Evolutionary conservation across 192 early-diverging fungal species (phyloP).

Genomic region (Gryganskiella cystojenkinii): DNA sequence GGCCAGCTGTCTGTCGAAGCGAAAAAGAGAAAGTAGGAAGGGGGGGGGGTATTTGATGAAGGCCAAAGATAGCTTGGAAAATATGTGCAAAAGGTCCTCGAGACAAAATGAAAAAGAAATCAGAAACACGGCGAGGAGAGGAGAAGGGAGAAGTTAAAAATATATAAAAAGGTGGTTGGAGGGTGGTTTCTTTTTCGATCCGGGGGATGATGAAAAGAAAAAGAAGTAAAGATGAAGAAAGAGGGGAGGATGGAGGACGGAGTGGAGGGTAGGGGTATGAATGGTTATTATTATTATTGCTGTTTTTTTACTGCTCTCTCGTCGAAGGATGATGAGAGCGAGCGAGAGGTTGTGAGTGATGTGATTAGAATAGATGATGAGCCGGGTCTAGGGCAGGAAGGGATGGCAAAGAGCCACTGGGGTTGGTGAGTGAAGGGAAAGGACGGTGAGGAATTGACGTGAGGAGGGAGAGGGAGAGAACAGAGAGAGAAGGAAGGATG

Average conservation of each 20-base stretch:
- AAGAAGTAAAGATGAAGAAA: neutral
- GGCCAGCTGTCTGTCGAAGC: conserved; percentile 44
- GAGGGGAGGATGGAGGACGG: neutral
- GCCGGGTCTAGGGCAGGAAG: conserved; percentile 17
- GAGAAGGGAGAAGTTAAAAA: neutral
- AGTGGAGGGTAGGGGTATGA: neutral
- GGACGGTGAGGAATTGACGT: neutral
- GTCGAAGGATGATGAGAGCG: too few relatives aligned
- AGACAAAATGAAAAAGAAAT: neutral
- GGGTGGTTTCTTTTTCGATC: too few relatives aligned
- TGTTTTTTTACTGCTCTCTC: too few relatives aligned
- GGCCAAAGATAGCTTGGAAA: neutral
- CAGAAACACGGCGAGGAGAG: neutral
- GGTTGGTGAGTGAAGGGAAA: neutral
- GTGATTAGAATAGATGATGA: too few relatives aligned
- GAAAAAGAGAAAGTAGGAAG: neutral
- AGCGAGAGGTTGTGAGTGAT: too few relatives aligned
- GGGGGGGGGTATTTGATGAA: neutral
- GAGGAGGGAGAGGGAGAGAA: conserved; percentile 5
- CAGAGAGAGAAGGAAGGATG: neutral
- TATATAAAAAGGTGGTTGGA: neutral
- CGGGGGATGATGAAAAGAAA: neutral
- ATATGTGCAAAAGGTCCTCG: neutral
- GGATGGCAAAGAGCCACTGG: conserved; percentile 33
- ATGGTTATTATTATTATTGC: too few relatives aligned